Percentiles rank a stretch among this genome's conserved stretches.
Evolutionary conservation across 2,329 filamentous ascomycete species (phyloP).

Genomic region (Pleoardoris graminearum): DNA sequence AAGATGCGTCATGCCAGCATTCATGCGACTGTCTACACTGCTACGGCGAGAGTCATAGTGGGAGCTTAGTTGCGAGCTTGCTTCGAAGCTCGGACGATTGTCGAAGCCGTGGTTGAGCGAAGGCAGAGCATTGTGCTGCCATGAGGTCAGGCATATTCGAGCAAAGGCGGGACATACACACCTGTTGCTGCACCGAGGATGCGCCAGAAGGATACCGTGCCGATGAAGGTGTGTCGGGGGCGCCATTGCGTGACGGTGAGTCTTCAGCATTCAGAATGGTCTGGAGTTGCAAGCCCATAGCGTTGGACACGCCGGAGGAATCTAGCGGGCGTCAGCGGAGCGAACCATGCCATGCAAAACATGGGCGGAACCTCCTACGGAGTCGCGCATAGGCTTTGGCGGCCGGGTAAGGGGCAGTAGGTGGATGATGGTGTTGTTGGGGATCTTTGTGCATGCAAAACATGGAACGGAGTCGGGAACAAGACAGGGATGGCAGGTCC

Average conservation of each 20-base stretch:
- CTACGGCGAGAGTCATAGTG: slow-evolving; percentile 67
- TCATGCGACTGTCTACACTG: slow-evolving; percentile 79
- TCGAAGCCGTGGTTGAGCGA: slow-evolving; percentile 61
- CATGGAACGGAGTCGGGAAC: background rate
- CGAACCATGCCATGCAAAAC: slow-evolving; percentile 17
- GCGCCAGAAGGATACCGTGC: slow-evolving; percentile 39
- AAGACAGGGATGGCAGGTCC: slow-evolving; percentile 4
- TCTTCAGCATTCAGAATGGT: slow-evolving; percentile 56
- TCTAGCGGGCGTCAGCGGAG: slow-evolving; percentile 29
- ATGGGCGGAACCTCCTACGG: no score
- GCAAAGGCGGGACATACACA: slow-evolving; percentile 16
- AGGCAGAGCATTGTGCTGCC: slow-evolving; percentile 51
- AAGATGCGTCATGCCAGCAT: slow-evolving; percentile 70
- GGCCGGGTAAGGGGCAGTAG: no score
- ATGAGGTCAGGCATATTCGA: slow-evolving; percentile 18
- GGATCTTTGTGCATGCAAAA: no score
- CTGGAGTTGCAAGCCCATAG: slow-evolving; percentile 53
- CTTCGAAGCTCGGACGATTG: slow-evolving; percentile 55
- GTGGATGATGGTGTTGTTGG: no score
- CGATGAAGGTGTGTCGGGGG: slow-evolving; percentile 50
- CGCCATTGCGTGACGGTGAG: slow-evolving; percentile 49
- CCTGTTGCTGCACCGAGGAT: slow-evolving; percentile 29
- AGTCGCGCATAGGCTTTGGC: no score
- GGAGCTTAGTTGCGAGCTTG: slow-evolving; percentile 37
- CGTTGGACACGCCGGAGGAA: slow-evolving; percentile 50